phyloP scores from a whole-genome alignment of 225 moss, liverwort and hornwort species.

The Bryoerythrophyllum caledonicum region DNA sequence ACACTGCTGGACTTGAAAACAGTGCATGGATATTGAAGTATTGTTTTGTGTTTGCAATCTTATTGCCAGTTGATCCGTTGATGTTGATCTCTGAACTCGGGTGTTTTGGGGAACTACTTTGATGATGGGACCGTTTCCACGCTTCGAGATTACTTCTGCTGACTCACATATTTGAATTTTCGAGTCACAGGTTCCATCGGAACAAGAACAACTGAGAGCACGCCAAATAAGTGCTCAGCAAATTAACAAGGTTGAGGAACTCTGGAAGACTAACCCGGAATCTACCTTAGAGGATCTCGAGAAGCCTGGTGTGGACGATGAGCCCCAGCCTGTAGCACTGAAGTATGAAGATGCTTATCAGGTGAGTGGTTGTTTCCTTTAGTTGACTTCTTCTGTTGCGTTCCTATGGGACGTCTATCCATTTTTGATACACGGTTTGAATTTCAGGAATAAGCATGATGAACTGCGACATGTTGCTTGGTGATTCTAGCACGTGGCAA shows the following conservation, averaged over 20 bases:
- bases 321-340: conserved; percentile 89
- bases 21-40: conserved; percentile 4
- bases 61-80: background rate
- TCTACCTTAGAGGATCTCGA: conserved; percentile 97
- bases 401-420: background rate
- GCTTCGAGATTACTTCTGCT: background rate
- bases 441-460: background rate
- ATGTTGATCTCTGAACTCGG: background rate
- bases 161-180: background rate
- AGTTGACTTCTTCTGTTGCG: conserved; percentile 6
- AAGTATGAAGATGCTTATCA: conserved; percentile 99
- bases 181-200: conserved; percentile 84
- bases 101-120: background rate
- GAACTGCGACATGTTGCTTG: background rate
- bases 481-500: background rate
- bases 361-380: conserved; percentile 40
- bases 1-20: background rate
- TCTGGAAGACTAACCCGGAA: conserved; percentile 93
- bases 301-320: conserved; percentile 99
- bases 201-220: conserved; percentile 95
- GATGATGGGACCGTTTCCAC: background rate
- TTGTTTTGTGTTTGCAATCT: background rate
- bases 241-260: conserved; percentile 98
- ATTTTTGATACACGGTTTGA: background rate
- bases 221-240: conserved; percentile 99